These are phyloP conservation scores for Sugiyamaella chiloensis DNA, from an alignment of 805 yeast genomes.

Conservation along the genomic window DNA sequence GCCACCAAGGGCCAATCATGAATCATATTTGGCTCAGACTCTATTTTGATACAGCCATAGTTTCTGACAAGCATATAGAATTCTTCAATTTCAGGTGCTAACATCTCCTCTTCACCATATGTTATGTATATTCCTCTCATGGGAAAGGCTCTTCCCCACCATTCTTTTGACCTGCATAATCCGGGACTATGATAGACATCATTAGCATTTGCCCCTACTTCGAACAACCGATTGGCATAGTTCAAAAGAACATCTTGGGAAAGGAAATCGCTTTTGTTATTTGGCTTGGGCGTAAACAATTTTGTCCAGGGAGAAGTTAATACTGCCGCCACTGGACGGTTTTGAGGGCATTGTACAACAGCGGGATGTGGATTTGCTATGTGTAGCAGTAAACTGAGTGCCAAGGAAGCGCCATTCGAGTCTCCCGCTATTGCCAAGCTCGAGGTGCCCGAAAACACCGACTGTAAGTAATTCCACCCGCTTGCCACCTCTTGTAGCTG, in stretches of 20 bases:
- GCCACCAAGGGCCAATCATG: constrained; percentile 51
- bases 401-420: constrained; percentile 48
- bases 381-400: constrained; percentile 38
- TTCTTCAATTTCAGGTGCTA: constrained; percentile 38
- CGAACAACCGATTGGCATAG: constrained; percentile 15
- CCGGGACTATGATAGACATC: constrained; percentile 37
- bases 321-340: constrained; percentile 33
- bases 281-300: constrained; percentile 13
- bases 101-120: constrained; percentile 45
- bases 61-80: constrained; percentile 30
- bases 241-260: constrained; percentile 15
- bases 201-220: constrained; percentile 18
- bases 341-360: constrained; percentile 11
- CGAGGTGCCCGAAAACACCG: constrained; percentile 28
- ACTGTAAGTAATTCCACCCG: constrained; percentile 35
- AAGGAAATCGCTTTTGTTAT: constrained; percentile 21
- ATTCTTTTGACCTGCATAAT: constrained; percentile 28
- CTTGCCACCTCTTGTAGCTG: constrained; percentile 31
- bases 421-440: constrained; percentile 43
- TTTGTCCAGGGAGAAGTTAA: constrained; percentile 36
- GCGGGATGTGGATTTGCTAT: constrained; percentile 34
- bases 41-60: constrained; percentile 36
- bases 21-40: constrained; percentile 34
- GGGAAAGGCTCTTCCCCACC: constrained; percentile 45
- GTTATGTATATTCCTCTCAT: constrained; percentile 39